Evolutionary conservation across 2,329 filamentous ascomycete species (phyloP).

Genomic region (Fusarium euwallaceae): DNA sequence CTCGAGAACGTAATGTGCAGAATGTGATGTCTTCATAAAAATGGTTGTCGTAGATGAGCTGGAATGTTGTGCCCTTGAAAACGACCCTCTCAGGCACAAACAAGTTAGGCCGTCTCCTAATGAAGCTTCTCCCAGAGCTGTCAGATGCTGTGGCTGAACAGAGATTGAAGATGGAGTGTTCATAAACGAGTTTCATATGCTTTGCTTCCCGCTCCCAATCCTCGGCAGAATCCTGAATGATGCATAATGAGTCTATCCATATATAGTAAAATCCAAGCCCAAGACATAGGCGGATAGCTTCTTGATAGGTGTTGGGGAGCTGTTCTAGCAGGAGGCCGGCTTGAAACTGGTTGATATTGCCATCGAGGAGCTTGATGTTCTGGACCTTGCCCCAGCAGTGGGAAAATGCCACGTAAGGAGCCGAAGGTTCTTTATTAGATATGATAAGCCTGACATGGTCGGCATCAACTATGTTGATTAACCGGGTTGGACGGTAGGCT

Average conservation of each 20-base stretch:
- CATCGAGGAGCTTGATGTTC: not conserved
- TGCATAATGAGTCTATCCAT: not conserved
- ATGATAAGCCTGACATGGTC: not conserved
- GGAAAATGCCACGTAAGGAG: not conserved
- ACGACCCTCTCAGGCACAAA: not conserved
- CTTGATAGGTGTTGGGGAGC: not conserved
- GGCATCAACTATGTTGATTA: not conserved
- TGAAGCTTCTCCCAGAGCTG: not conserved
- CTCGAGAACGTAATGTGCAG: not conserved
- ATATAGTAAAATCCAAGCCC: not conserved
- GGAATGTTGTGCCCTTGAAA: not conserved
- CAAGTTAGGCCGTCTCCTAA: not conserved
- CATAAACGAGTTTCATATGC: not conserved
- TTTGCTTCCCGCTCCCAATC: not conserved
- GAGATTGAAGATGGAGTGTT: not conserved
- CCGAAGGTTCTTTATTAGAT: not conserved
- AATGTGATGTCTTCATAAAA: not conserved
- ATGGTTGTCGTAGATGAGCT: not conserved
- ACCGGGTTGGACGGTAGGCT: not conserved
- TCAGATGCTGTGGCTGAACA: not conserved
- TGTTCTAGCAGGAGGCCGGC: not conserved
- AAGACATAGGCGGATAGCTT: not conserved
- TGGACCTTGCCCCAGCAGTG: conserved; percentile 6
- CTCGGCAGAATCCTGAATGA: not conserved
- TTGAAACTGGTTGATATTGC: not conserved